Base-by-base conservation (phyloP, 2,329 filamentous ascomycete genomes). In the Aspergillus piperis region DNA sequence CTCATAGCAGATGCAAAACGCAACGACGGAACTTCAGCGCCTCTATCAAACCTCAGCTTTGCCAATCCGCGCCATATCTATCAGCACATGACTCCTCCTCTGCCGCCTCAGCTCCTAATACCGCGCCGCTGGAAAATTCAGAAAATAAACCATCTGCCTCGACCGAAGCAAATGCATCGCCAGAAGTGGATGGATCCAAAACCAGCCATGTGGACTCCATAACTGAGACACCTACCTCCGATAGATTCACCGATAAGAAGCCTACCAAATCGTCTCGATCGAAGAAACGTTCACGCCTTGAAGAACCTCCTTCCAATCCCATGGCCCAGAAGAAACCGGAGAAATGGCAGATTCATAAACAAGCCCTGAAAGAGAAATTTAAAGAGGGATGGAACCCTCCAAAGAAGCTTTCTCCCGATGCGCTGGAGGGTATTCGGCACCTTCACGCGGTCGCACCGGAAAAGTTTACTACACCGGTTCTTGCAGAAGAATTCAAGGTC, bases 391-490 rank as follows among this genome's bases (percentile, higher is more conserved):
- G 94, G 93, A 83, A 84, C 27, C 94, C 95, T 30, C 84, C 85
- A 52, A 97, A 96, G 76, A 88, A 88, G 60, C 83, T 99, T 8
- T 98, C 95, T 0, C 95, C 95, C 0, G 94, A 98, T 75, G 92
- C 93, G 1, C 81, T 97, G 32, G 88, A 90, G n/a, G 93, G 92
- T 44, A 96, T 99, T 67, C 88, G 92, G 44, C 88, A 90, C 19
- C 81, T 99, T 36, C 87, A 97, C 74, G 80, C 84, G 25, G 88
- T 92, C 67, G 89, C 92, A 64, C 92, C 94, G 0, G 83, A 89
- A 2, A 82, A 84, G 59, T 97, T 92, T 78, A 90, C 89, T 3
- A 96, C 90, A 0, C 76, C 83, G 15, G 83, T 86, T 36, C 86
- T 98, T 13, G 86, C 94, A 0, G 72, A 87, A 1, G 86, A 92